Evolutionary conservation across 164 flowering plant genomes (phyloP), one percentile per base, ranked within the genome.

Genomic region (Umbilicus rupestris): DNA sequence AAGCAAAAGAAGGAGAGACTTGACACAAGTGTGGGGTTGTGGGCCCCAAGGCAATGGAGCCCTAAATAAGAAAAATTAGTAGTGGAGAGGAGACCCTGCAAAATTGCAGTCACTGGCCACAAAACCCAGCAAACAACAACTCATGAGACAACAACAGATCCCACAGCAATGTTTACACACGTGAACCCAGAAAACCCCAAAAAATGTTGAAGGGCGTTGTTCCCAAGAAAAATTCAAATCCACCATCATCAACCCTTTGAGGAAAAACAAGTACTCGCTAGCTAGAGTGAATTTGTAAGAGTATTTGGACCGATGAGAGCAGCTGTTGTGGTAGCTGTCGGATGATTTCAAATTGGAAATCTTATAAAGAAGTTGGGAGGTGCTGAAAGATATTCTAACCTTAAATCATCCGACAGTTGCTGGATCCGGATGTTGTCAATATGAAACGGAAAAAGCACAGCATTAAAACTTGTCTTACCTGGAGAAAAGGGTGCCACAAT

Each of bases 401-500:
- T n/a, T n/a, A n/a, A n/a, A n/a, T n/a, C n/a, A n/a, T n/a, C n/a
- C n/a, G n/a, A n/a, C n/a, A n/a, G n/a, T n/a, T n/a, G n/a, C n/a
- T n/a, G n/a, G n/a, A n/a, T n/a, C n/a, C n/a, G n/a, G n/a, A n/a
- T n/a, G n/a, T n/a, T n/a, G n/a, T n/a, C n/a, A n/a, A n/a, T n/a
- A n/a, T n/a, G n/a, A n/a, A n/a, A n/a, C n/a, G n/a, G n/a, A n/a
- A 12, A 30, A 28, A 12, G 6, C 10, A 55, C 19, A 55, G 9
- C 24, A 55, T 28, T 11, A 26, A 14, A 3, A 28, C 9, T 26
- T 28, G 33, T 19, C 49, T 60, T 80, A 90, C 96, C 95, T 85
- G 59, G 97, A 90, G 87, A 90, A 90, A 60, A 90, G 87, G 70
- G 94, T 90, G 29, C 97, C 97, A 73, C 97, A 90, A 49, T 90